A percentile compares a stretch with the other conserved stretches of the same genome.
Evolutionary conservation across 2,329 filamentous ascomycete species (phyloP).

Genomic region (Gliomastix tumulicola): DNA sequence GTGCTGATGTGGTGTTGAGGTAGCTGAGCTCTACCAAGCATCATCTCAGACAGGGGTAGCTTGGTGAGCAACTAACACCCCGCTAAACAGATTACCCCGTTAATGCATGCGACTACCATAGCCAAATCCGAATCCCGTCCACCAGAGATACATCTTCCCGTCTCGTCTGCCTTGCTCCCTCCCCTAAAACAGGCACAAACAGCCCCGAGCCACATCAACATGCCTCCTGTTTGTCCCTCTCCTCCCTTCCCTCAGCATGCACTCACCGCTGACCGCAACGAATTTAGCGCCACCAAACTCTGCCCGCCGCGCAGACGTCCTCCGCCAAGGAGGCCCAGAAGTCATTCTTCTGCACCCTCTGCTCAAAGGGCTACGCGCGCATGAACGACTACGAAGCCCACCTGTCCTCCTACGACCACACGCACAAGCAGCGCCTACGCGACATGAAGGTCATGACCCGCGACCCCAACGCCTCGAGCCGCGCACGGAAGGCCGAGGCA

Average conservation of each 20-base stretch:
- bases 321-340: constrained; percentile 70
- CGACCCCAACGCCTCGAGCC: constrained; percentile 57
- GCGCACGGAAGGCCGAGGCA: constrained; percentile 62
- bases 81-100: too few species aligned
- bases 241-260: constrained; percentile 41
- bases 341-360: constrained; percentile 80
- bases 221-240: neutral
- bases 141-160: too few species aligned
- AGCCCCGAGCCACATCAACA: too few species aligned
- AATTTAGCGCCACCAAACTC: constrained; percentile 49
- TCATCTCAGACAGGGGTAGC: too few species aligned
- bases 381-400: constrained; percentile 97
- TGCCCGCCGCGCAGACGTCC: constrained; percentile 50
- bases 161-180: too few species aligned
- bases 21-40: too few species aligned
- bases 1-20: too few species aligned
- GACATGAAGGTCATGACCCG: constrained; percentile 82
- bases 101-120: too few species aligned
- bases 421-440: constrained; percentile 83
- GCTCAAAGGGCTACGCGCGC: constrained; percentile 88
- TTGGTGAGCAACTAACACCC: too few species aligned
- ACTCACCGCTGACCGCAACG: constrained; percentile 2
- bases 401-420: constrained; percentile 89
- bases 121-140: too few species aligned
- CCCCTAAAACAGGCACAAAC: too few species aligned